Evolutionary conservation across 306 rosid genomes (phyloP).

Genomic region (Neltuma alba): DNA sequence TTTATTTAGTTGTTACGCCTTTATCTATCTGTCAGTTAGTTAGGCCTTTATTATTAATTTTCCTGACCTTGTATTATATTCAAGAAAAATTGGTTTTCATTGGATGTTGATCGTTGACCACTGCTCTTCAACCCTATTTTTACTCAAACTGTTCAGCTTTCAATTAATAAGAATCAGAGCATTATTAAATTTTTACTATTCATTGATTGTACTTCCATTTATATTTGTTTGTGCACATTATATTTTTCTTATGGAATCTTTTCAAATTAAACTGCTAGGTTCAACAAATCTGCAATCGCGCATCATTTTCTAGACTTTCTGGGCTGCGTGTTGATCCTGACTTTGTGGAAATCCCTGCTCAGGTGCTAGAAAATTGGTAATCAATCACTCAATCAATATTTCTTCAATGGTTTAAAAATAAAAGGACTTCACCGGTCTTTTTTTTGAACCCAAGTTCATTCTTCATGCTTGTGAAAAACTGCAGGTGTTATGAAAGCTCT

Average conservation of each 20-base stretch:
- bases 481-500: slow-evolving; percentile 83
- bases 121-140: background rate
- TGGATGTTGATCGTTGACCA: background rate
- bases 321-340: slow-evolving; percentile 94
- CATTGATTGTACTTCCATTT: background rate
- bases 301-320: slow-evolving; percentile 81
- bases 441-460: slow-evolving; percentile 22
- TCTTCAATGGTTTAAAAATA: slow-evolving; percentile 19
- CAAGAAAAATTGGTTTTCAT: background rate
- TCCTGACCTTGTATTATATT: background rate
- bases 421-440: slow-evolving; percentile 15
- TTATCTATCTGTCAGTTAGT: no score
- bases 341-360: slow-evolving; percentile 93
- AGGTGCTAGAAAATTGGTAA: slow-evolving; percentile 87
- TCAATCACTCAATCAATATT: slow-evolving; percentile 11
- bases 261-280: slow-evolving; percentile 53
- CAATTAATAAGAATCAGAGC: background rate
- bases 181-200: background rate
- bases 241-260: slow-evolving; percentile 31
- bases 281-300: slow-evolving; percentile 93
- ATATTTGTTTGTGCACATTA: background rate
- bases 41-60: background rate
- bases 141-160: background rate
- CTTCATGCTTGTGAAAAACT: slow-evolving; percentile 32
- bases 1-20: background rate